Base-by-base conservation (phyloP, 345 rosid genomes). In the Citrus inodora region DNA sequence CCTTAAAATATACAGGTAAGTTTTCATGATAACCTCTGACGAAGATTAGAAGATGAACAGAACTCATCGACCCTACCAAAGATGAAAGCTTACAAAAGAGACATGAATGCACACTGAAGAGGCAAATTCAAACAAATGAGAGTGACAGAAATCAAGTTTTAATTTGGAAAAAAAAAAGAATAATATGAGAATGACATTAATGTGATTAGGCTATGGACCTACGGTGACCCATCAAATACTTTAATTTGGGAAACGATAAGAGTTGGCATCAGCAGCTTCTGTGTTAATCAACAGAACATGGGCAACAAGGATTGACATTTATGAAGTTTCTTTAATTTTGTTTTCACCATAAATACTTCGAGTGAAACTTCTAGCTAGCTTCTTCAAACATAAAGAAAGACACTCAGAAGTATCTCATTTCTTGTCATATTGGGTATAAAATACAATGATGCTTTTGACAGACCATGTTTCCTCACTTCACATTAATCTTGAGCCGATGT, bases 221-320 rank as follows among this genome's bases (percentile, higher is more conserved):
- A 13, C 5, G 58, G 58, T 55, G 73, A 76, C 79, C 79, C 79
- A 53, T 76, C 72, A 53, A 67, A 62, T 53, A 76, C 79, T 76
- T 76, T 67, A 76, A 53, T 64, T 75, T 37, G 25, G 32, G 40
- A 37, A 37, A 32, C 35, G 79, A 53, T 64, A 55, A 53, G 55
- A 14, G 21, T 67, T 76, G 71, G 64, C 73, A 71, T 76, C 79
- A 35, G 53, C 27, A 9, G 24, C 79, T 64, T 53, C 65, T 25
- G 79, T 55, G 59, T 13, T 75, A 30, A 46, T 22, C 70, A 64
- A 70, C 70, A 48, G 65, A 48, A 28, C 21, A 1, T 46, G 53
- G 28, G 58, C 30, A 38, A 40, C 69, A 51, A 38, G 32, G 22
- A 46, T 65, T 13, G 30, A 51, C 71, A 64, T 42, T 13, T 64